These are phyloP conservation scores for Pleurotus salmoneostramineus DNA, from an alignment of 768 basidiomycete species.

Conservation along the genomic window DNA sequence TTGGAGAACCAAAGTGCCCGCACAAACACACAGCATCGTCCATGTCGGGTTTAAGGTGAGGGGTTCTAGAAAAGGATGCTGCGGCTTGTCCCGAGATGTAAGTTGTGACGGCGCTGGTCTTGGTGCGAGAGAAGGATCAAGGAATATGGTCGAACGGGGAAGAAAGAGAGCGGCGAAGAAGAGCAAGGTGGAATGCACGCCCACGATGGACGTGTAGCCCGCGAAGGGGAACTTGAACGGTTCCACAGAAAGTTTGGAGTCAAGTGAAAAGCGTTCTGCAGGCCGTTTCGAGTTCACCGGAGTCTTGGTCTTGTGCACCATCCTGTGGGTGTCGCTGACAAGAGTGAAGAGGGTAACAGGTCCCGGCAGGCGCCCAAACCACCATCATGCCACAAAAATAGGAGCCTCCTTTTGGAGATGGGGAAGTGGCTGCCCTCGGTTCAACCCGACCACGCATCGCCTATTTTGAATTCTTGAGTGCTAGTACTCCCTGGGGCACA, in stretches of 20 bases:
- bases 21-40: constrained; percentile 55
- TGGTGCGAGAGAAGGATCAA: constrained; percentile 26
- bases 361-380: too few relatives aligned
- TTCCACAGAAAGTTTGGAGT: constrained; percentile 2
- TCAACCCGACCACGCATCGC: too few relatives aligned
- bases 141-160: constrained; percentile 54
- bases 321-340: neutral
- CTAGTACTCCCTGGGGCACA: too few relatives aligned
- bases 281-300: neutral
- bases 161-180: constrained; percentile 64
- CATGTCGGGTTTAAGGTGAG: constrained; percentile 57
- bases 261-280: neutral
- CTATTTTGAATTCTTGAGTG: too few relatives aligned
- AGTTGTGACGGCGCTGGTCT: constrained; percentile 24
- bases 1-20: constrained; percentile 52
- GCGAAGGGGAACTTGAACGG: constrained; percentile 37
- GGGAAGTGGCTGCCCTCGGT: too few relatives aligned
- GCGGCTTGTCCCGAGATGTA: constrained; percentile 57
- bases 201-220: constrained; percentile 62
- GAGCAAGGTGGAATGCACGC: constrained; percentile 64
- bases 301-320: neutral
- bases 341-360: neutral
- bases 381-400: too few relatives aligned
- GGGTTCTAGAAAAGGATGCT: constrained; percentile 64
- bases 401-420: too few relatives aligned